Conservation (phyloP, 2,329 filamentous ascomycete species). For the Cladosporium sp. region DNA sequence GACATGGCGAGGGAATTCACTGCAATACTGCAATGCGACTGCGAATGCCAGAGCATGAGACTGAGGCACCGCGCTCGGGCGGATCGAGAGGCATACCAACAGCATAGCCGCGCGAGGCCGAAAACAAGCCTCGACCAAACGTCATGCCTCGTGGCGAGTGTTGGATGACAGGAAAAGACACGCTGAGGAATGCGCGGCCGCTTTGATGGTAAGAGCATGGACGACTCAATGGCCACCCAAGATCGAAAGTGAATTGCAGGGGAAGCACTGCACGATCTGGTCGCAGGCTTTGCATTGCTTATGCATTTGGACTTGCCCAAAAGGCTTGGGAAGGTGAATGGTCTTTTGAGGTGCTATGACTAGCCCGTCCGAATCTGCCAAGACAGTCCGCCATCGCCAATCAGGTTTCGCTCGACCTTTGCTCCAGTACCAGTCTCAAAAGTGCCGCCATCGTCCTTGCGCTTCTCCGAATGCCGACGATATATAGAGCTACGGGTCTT, state of each 20-base stretch:
- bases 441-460: slow-evolving; percentile 12
- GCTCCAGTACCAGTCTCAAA: slow-evolving; percentile 10
- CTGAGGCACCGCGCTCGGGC: no score
- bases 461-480: slow-evolving; percentile 13
- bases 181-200: no score
- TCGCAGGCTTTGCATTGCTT: slow-evolving; percentile 6
- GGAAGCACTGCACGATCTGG: not conserved
- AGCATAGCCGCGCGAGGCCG: no score
- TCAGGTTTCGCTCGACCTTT: slow-evolving; percentile 11
- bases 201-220: not conserved
- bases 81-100: no score
- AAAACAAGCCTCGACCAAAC: no score
- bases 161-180: no score
- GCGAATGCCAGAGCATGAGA: not conserved
- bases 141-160: no score
- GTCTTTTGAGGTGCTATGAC: slow-evolving; percentile 13
- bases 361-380: slow-evolving; percentile 13
- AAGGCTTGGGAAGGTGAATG: slow-evolving; percentile 3
- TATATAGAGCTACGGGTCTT: slow-evolving; percentile 13
- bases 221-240: not conserved
- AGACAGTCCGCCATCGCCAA: slow-evolving; percentile 14
- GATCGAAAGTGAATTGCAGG: slow-evolving; percentile 1
- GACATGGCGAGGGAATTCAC: not conserved
- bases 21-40: not conserved
- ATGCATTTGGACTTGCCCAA: slow-evolving; percentile 10